A percentile compares a stretch with the other conserved stretches of the same genome.
phyloP scores from a whole-genome alignment of 108 stramenopile genomes.

The Parietichytrium sp. region DNA sequence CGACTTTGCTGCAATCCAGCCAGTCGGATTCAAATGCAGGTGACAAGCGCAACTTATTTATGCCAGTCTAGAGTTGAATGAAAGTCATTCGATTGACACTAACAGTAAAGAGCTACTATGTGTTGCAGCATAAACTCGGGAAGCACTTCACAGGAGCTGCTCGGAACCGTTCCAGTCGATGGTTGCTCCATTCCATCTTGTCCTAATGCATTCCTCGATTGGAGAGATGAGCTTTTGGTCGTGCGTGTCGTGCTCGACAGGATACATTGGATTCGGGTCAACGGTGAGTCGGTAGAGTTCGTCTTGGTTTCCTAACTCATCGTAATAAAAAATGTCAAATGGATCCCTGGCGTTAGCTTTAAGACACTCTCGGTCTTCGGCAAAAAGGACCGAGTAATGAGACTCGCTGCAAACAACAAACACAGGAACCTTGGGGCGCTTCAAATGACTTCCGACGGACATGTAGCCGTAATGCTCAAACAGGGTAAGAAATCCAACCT shows the following conservation, averaged over 20 bases:
- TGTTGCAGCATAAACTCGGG: too few relatives aligned
- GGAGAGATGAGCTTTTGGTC: background rate
- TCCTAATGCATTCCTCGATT: conserved; percentile 28
- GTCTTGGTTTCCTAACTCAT: conserved; percentile 54
- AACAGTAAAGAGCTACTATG: too few relatives aligned
- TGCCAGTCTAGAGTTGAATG: too few relatives aligned
- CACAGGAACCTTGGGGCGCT: conserved; percentile 51
- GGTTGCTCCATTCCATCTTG: conserved; percentile 13
- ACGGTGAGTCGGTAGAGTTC: conserved; percentile 43
- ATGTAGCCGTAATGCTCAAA: conserved; percentile 58
- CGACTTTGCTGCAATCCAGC: too few relatives aligned
- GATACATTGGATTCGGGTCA: background rate
- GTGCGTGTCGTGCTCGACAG: background rate
- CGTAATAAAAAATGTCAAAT: conserved; percentile 55
- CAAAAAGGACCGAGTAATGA: conserved; percentile 58
- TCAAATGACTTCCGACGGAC: conserved; percentile 48
- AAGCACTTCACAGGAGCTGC: background rate
- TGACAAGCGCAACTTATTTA: too few relatives aligned
- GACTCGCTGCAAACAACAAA: conserved; percentile 63
- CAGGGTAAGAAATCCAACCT: conserved; percentile 59
- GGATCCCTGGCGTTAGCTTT: background rate
- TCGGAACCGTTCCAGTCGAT: conserved; percentile 43
- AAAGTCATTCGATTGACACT: too few relatives aligned
- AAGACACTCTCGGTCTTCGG: background rate
- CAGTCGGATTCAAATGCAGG: too few relatives aligned